These are phyloP conservation scores for Saccharomyces kudriavzevii DNA, from an alignment of 805 yeast species.

Conservation along the genomic window DNA sequence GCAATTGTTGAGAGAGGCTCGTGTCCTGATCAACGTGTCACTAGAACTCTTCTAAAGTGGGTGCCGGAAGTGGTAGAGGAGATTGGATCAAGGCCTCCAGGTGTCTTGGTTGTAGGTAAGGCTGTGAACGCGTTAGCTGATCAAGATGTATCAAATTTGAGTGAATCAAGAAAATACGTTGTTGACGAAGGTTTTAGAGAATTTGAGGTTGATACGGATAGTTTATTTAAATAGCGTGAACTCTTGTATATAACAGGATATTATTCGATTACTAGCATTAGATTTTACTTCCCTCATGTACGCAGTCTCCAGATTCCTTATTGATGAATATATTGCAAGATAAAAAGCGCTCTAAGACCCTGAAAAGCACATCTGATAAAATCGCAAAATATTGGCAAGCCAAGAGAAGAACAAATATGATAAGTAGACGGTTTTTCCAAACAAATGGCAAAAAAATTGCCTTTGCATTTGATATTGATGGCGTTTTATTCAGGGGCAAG, in stretches of 20 bases:
- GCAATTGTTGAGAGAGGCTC: constrained; percentile 87
- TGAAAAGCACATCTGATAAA: not conserved
- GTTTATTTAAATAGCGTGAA: not conserved
- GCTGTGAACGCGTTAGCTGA: constrained; percentile 51
- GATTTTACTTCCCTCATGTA: not conserved
- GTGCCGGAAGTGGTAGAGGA: constrained; percentile 67
- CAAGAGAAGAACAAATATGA: constrained; percentile 3
- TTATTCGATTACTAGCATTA: not conserved
- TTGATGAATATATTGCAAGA: not conserved
- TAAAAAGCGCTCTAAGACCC: not conserved
- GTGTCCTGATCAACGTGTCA: constrained; percentile 85
- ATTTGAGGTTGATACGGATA: constrained; percentile 5
- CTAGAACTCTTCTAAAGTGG: constrained; percentile 60
- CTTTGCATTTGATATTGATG: constrained; percentile 55
- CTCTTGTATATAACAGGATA: not conserved
- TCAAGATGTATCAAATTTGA: constrained; percentile 17
- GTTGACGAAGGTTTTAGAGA: constrained; percentile 33
- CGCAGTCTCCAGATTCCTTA: not conserved
- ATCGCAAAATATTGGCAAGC: not conserved
- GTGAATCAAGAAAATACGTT: constrained; percentile 14
- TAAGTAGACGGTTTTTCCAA: constrained; percentile 13
- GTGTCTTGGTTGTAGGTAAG: constrained; percentile 72
- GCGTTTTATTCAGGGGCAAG: constrained; percentile 73
- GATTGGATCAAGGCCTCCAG: constrained; percentile 88
- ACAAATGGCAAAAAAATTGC: constrained; percentile 16